Evolutionary conservation across 306 rosid genomes (phyloP).

Genomic region (Cucurbita ficifolia): DNA sequence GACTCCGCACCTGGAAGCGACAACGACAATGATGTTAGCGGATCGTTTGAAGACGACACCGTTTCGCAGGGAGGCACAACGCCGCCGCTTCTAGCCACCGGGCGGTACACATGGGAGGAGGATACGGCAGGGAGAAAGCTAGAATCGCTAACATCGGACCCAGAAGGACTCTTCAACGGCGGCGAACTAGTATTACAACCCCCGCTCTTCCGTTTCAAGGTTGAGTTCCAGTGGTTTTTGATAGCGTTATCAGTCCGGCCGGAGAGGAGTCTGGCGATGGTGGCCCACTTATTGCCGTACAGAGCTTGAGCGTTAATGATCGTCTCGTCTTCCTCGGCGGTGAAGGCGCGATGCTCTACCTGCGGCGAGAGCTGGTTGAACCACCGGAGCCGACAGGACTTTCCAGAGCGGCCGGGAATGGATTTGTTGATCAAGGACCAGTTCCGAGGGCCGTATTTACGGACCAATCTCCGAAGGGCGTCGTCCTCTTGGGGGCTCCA

Average conservation of each 20-base stretch:
- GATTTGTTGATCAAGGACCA: conserved; percentile 83
- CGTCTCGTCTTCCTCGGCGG: conserved; percentile 76
- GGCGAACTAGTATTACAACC: neutral
- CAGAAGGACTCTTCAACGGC: conserved; percentile 70
- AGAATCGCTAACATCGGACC: conserved; percentile 77
- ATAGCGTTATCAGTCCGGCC: conserved; percentile 97
- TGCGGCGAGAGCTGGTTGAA: conserved; percentile 92
- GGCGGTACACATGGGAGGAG: conserved; percentile 41
- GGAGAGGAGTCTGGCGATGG: conserved; percentile 69
- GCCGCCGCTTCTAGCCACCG: conserved; percentile 45
- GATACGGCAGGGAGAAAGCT: conserved; percentile 26
- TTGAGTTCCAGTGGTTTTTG: conserved; percentile 96
- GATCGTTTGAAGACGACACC: conserved; percentile 53
- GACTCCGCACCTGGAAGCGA: conserved; percentile 72
- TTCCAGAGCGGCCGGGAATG: conserved; percentile 83
- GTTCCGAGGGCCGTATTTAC: conserved; percentile 73
- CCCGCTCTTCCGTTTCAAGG: conserved; percentile 52
- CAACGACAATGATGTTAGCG: conserved; percentile 60
- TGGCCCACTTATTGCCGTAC: conserved; percentile 94
- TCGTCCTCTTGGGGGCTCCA: conserved; percentile 95
- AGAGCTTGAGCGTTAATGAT: conserved; percentile 79
- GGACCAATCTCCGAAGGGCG: conserved; percentile 48
- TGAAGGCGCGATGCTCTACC: conserved; percentile 80
- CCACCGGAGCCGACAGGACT: conserved; percentile 89
- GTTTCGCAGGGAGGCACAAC: conserved; percentile 52